phyloP scores from a whole-genome alignment of 192 early-diverging fungal genomes.

The Radiomyces spectabilis region DNA sequence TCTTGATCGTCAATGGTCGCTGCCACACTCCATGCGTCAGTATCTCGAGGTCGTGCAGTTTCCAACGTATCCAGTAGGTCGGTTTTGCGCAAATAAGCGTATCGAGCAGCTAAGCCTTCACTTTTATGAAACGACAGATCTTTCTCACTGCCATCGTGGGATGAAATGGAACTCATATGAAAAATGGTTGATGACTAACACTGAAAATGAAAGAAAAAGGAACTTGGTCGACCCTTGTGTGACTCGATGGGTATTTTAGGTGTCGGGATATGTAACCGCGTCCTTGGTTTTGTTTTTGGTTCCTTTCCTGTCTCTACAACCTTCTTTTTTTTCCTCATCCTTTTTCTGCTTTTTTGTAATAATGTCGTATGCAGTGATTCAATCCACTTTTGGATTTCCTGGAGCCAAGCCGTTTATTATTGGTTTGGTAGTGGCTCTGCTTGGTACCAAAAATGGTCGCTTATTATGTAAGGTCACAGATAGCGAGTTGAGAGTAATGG shows the following conservation, averaged over 20 bases:
- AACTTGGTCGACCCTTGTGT: too few species aligned
- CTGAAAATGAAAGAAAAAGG: background rate
- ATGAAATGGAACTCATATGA: slow-evolving; percentile 11
- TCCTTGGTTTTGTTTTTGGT: too few species aligned
- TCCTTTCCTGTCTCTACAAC: too few species aligned
- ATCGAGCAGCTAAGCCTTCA: slow-evolving; percentile 4
- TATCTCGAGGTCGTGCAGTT: background rate
- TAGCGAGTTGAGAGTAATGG: too few species aligned
- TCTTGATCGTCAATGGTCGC: slow-evolving; percentile 13
- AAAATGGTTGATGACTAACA: background rate
- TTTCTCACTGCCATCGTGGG: slow-evolving; percentile 13
- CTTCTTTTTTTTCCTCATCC: too few species aligned
- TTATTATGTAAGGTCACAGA: background rate
- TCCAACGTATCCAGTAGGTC: slow-evolving; percentile 19
- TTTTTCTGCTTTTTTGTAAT: too few species aligned
- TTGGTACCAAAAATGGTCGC: slow-evolving; percentile 2
- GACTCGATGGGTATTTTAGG: too few species aligned
- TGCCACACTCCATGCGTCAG: slow-evolving; percentile 11
- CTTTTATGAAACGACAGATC: background rate
- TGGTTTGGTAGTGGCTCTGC: background rate
- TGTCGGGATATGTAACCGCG: too few species aligned
- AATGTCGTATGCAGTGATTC: too few species aligned
- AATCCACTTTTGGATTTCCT: too few species aligned
- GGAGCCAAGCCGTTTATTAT: too few species aligned
- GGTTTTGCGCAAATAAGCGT: slow-evolving; percentile 15